Evolutionary conservation across 176 grass and related monocot genomes (phyloP).

Genomic region (Typha latifolia): DNA sequence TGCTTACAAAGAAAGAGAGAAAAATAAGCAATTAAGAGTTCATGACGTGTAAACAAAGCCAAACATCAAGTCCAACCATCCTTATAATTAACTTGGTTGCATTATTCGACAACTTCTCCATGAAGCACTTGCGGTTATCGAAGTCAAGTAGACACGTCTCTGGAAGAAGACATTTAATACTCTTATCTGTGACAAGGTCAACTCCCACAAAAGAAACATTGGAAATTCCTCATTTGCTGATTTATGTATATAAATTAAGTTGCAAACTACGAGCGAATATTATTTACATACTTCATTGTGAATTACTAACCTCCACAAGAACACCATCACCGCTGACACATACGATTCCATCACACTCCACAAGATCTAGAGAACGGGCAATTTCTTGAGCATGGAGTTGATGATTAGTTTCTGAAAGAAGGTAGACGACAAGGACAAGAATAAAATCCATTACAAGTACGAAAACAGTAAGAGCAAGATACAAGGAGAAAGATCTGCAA

Average conservation of each 20-base stretch:
- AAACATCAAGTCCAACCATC: too few relatives aligned
- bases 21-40: too few relatives aligned
- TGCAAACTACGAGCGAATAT: not conserved
- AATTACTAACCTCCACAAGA: conserved; percentile 77
- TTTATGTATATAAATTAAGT: not conserved
- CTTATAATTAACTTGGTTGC: too few relatives aligned
- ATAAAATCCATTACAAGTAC: conserved; percentile 5
- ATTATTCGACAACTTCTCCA: too few relatives aligned
- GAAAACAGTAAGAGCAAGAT: not conserved
- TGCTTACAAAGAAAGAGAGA: too few relatives aligned
- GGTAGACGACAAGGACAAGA: conserved; percentile 5
- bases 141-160: too few relatives aligned
- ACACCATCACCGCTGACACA: conserved; percentile 97
- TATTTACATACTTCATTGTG: not conserved
- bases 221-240: not conserved
- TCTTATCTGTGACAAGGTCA: not conserved
- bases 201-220: not conserved
- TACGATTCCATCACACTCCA: conserved; percentile 80
- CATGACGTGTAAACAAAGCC: too few relatives aligned
- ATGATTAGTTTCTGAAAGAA: conserved; percentile 68
- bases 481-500: conserved; percentile 1
- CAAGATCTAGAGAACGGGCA: conserved; percentile 51
- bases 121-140: too few relatives aligned
- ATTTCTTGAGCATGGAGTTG: conserved; percentile 93
- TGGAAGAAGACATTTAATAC: not conserved